These are phyloP conservation scores for Aspergillus jensenii DNA, from an alignment of 2,329 filamentous ascomycete species.

Conservation along the genomic window DNA sequence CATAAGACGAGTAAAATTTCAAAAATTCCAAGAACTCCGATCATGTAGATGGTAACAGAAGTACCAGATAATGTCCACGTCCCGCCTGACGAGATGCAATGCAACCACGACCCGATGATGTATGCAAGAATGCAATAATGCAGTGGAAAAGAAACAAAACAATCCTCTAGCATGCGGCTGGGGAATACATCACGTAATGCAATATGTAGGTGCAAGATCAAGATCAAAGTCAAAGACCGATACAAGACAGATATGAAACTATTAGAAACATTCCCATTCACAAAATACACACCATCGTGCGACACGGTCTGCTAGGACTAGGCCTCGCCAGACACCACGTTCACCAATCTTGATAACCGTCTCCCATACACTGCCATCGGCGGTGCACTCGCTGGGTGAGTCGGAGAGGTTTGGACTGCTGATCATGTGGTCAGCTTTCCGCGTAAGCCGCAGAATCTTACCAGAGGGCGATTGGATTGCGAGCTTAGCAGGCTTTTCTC, in stretches of 20 bases:
- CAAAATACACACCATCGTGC: constrained; percentile 70
- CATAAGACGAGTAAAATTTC: neutral
- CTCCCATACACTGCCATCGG: constrained; percentile 62
- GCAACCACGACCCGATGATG: neutral
- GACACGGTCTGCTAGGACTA: constrained; percentile 64
- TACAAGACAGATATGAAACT: neutral
- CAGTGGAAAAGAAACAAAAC: neutral
- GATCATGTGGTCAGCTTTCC: constrained; percentile 49
- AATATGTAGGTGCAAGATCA: constrained; percentile 10
- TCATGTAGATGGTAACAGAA: constrained; percentile 10
- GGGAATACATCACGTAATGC: constrained; percentile 16
- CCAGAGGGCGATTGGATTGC: constrained; percentile 92
- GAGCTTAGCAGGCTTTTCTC: constrained; percentile 84
- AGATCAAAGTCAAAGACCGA: constrained; percentile 4
- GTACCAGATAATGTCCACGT: neutral
- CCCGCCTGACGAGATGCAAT: neutral
- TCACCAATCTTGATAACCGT: constrained; percentile 68
- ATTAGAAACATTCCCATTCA: constrained; percentile 62
- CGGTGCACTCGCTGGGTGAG: constrained; percentile 36
- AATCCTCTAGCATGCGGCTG: neutral
- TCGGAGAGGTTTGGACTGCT: constrained; percentile 31
- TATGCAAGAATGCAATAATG: neutral
- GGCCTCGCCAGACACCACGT: constrained; percentile 60
- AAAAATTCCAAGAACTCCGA: constrained; percentile 13
- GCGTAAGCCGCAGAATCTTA: constrained; percentile 75